Evolutionary conservation across 2,329 filamentous ascomycete species (phyloP), one percentile per base, ranked within the genome.

Genomic region (Ophiosphaerella herpotricha): DNA sequence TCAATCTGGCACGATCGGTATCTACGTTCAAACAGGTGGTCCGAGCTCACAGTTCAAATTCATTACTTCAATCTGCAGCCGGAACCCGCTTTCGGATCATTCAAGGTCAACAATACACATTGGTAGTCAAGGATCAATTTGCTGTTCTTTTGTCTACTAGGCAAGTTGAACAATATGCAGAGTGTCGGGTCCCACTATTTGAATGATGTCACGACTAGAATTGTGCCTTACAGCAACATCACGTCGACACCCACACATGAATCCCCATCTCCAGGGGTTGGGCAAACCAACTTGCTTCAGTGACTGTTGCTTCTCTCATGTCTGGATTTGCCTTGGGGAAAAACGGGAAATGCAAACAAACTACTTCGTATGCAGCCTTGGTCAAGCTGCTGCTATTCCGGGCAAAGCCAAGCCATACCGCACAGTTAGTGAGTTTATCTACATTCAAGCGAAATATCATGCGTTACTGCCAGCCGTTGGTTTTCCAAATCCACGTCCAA

Each of bases 291-390:
- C 23, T 14, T 23, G 13, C 21, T 18, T 2, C 12, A 16, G 21
- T 16, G 14, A 16, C 33, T 16, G 14, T n/a, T 24, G 8, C 14
- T 13, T 21, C 2, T n/a, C 7, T 9, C 12, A 26, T 32, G 18
- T 18, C 24, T 40, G 13, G 3, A 18, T 3, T 11, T 29, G 4
- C 40, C 34, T 39, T 39, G 18, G 34, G 18, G 12, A 18, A n/a
- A 21, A 18, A 34, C n/a, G 26, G 26, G 18, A 39, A 13, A 69
- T 70, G 67, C 57, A 63, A 18, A 57, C 59, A 42, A 84, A 80
- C 50, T 85, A 86, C 66, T 86, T 86, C 60, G 79, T 79, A 3
- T 86, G 84, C 64, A 85, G 83, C 0, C 74, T 87, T 2, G 84
- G 82, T 1, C 77, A 86, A 62, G 82, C 82, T 9, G 70, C 74